Percentiles rank a stretch among this genome's conserved stretches.
These are phyloP conservation scores for Botrytis squamosa DNA, from an alignment of 2,329 filamentous ascomycete genomes.

Conservation along the genomic window DNA sequence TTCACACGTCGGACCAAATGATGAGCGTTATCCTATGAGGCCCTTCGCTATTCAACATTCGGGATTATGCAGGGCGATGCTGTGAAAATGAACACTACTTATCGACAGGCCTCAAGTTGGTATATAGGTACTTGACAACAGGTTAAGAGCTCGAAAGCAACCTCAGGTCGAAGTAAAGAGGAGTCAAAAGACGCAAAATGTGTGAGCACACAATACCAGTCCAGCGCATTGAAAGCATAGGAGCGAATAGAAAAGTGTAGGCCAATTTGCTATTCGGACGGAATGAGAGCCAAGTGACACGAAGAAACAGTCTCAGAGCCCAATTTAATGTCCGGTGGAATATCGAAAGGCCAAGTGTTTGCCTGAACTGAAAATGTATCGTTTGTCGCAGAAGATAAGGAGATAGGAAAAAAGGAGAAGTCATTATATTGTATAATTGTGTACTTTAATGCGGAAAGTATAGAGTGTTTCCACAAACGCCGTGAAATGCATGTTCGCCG, in stretches of 20 bases:
- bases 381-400: no score
- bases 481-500: not conserved
- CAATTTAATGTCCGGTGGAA: constrained; percentile 43
- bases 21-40: not conserved
- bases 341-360: not conserved
- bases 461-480: not conserved
- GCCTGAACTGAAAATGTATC: not conserved
- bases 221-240: constrained; percentile 28
- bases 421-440: not conserved
- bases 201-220: constrained; percentile 17
- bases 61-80: not conserved
- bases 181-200: not conserved
- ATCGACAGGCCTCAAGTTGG: not conserved
- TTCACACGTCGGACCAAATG: not conserved
- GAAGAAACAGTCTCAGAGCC: constrained; percentile 40
- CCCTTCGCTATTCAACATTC: not conserved
- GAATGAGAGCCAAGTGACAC: constrained; percentile 48
- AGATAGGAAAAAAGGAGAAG: not conserved
- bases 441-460: not conserved
- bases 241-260: constrained; percentile 23
- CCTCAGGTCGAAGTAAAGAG: not conserved
- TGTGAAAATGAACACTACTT: constrained; percentile 5
- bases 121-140: not conserved
- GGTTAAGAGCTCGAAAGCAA: not conserved
- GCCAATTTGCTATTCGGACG: constrained; percentile 42